Base-by-base conservation (phyloP, 192 early-diverging fungal genomes). In the Backusella psychrophila region DNA sequence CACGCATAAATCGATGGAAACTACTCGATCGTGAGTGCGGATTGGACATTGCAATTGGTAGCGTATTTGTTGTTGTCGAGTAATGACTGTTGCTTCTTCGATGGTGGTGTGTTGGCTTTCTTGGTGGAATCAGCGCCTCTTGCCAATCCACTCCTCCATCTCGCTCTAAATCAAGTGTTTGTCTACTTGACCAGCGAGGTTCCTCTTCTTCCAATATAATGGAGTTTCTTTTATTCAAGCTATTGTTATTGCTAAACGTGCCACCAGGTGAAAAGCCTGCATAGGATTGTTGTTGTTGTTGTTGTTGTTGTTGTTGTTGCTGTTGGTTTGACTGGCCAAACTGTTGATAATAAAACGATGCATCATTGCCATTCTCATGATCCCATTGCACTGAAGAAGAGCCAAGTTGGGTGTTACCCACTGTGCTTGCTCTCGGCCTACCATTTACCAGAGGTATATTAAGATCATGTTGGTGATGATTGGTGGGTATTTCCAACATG, bases 351-450 rank as follows among this genome's bases (percentile, higher is more conserved):
- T 73, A 59, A 0, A 52, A 15, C 17, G 73, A 23, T 49, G 35
- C 19, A 70, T 79, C 78, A 19, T 12, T 23, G 8, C 23, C 49
- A 69, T 38, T 66, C 17, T 33, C 69, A 72, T 71, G 70, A 31
- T 78, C 80, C 73, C 74, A 46, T 65, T 82, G 83, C 14, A 80
- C 71, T 31, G 78, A 49, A n/a, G 46, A 49, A 7, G 46, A 1
- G 4, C 19, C 77, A 29, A 78, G 68, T 41, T 83, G 81, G 41
- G 82, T 72, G 23, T 79, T 82, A 29, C 84, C 84, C 35, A 85
- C 76, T 36, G 84, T 85, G 44, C 80, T 85, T 38, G 84, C 81
- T n/a, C 84, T 76, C 23, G 84, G 84, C 19, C 84, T 75, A 35
- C 53, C 70, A 42, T 81, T 63, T 69, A 33, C 41, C 49, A 46